Base-by-base conservation (phyloP, 345 rosid species). In the Eucalyptus viminalis region DNA sequence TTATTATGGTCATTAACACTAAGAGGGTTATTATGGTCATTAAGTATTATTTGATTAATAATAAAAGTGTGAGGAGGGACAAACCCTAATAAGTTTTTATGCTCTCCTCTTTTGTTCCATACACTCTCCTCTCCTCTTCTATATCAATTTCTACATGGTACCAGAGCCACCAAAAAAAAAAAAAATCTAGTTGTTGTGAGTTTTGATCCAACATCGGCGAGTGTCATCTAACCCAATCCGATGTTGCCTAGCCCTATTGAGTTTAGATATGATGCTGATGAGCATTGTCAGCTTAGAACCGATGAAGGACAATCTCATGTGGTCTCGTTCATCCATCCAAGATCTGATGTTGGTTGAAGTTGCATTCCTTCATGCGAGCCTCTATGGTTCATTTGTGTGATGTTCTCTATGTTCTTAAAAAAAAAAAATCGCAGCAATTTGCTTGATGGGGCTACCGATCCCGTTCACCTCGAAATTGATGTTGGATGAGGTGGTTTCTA, bases 281-380 rank as follows among this genome's bases (percentile, higher is more conserved):
- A 27, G 69, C 69, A 6, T 27, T 15, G 16, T 60, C 2, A 6
- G 31, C 67, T 27, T 27, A 60, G 16, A 60, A 5, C 31, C 14
- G 4, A 3, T 60, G 31, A 5, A 8, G 4, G 12, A 5, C 6
- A 9, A 0, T 10, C 4, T 56, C 6, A 56, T 2, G 13, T 13
- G 31, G 67, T 60, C 67, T 60, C 15, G 8, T 27, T 27, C 31
- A 25, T 60, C 67, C 67, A 13, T 6, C 15, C 69, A 60, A 60
- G 31, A 27, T 60, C 6, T 6, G 4, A 27, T 4, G 8, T 14
- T 6, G 8, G 16, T 60, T 0, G 16, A 27, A 5, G 7, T 60
- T 6, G 8, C 15, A 3, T 6, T 14, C 31, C 69, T 60, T 27
- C 1, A 4, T 60, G 31, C 15, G 14, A 60, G 31, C 69, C 15